Evolutionary conservation across 495 filamentous ascomycete species (phyloP), one percentile per base, ranked within the genome.

Genomic region (Aspergillus wentii): DNA sequence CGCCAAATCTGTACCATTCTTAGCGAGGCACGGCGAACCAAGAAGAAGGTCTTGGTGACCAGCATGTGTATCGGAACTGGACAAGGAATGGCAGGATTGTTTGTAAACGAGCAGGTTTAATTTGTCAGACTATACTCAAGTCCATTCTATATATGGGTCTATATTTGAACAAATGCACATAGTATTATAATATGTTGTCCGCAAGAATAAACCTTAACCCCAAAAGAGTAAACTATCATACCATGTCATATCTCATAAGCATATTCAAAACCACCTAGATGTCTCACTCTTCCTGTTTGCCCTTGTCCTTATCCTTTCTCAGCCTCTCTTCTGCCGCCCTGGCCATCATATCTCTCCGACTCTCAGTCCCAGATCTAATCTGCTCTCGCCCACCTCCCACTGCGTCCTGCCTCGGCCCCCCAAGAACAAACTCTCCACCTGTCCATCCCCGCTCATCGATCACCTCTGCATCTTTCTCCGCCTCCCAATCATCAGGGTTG

Each of bases 51-150:
- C 21, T 54, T 91, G 42, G 62, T 94, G 46, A 91, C 85, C 18
- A 86, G 82, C 52, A 94, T 91, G 86, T 91, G 86, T 56, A 88
- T 94, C 56, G 83, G 85, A 17, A 86, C 82, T 20, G 87, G 80
- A 26, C 79, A 82, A 72, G 87, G 86, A 21, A 94, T 90, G 87
- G 87, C 87, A 23, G 86, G 82, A 4, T 57, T 91, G 60, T 85
- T 88, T 66, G 83, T 90, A 15, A 90, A 89, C 48, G 86, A 88
- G 72, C 76, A 83, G 62, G 55, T 69, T 30, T 73, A 58, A 53
- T 35, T 38, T 34, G 14, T 17, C 17, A 30, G 35, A n/a, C 36
- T 31, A 25, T 9, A 11, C 9, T n/a, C 34, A 30, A n/a, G 8
- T 21, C 10, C n/a, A 20, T 31, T n/a, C n/a, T n/a, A n/a, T n/a